These are phyloP conservation scores for Actinidia chinensis DNA, from an alignment of 179 eudicot genomes.

Conservation along the genomic window DNA sequence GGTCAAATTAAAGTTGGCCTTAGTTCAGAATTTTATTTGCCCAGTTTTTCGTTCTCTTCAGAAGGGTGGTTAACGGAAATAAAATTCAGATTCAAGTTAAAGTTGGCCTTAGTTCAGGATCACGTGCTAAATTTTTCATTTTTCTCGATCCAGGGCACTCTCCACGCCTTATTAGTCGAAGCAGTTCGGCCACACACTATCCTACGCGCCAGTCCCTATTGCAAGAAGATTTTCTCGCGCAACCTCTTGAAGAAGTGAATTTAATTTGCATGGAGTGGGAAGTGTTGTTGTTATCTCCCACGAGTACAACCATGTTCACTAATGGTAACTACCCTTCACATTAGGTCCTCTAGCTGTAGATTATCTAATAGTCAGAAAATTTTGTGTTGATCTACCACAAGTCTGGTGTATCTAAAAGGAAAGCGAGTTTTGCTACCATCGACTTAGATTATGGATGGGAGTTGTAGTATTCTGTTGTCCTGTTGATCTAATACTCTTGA, in stretches of 20 bases:
- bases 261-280: not conserved
- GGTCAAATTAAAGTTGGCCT: no score
- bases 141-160: slow-evolving; percentile 36
- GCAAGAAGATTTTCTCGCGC: slow-evolving; percentile 67
- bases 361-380: slow-evolving; percentile 1
- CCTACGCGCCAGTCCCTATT: slow-evolving; percentile 60
- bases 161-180: slow-evolving; percentile 39
- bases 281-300: slow-evolving; percentile 6
- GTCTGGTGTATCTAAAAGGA: not conserved
- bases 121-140: not conserved
- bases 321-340: not conserved
- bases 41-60: no score
- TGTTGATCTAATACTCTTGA: slow-evolving; percentile 1
- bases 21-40: no score
- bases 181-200: slow-evolving; percentile 51
- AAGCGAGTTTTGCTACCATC: slow-evolving; percentile 15
- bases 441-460: not conserved
- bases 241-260: slow-evolving; percentile 53
- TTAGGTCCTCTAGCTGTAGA: slow-evolving; percentile 3
- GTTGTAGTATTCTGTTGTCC: slow-evolving; percentile 18
- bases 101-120: no score
- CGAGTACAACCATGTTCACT: slow-evolving; percentile 6
- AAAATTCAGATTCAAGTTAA: no score
- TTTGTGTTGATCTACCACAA: not conserved
- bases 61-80: no score